Percentiles rank a stretch among this genome's conserved stretches.
Evolutionary conservation across 2,329 filamentous ascomycete genomes (phyloP).

Genomic region (Ophiostoma fasciatum): DNA sequence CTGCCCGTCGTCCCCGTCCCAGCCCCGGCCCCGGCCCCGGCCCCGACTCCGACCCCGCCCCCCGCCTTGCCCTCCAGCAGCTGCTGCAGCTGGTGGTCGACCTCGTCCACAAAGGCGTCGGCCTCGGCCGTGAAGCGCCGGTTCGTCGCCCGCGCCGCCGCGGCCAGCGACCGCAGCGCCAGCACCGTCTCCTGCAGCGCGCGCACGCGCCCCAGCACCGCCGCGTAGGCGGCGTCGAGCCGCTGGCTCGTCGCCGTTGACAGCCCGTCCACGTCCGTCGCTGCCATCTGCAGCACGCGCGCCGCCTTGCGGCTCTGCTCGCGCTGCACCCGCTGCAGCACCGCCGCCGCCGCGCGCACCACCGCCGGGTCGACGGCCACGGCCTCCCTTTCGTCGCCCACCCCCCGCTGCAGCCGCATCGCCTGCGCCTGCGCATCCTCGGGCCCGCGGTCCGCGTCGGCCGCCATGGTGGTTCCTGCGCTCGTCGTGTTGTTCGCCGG

Average conservation of each 20-base stretch:
- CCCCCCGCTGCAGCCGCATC: too few relatives aligned
- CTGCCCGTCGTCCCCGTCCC: too few relatives aligned
- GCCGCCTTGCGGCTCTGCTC: slow-evolving; percentile 6
- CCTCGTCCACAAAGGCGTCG: slow-evolving; percentile 42
- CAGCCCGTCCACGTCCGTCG: slow-evolving; percentile 7
- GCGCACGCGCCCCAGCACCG: slow-evolving; percentile 53
- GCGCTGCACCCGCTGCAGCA: slow-evolving; percentile 6
- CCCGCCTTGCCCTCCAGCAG: background rate
- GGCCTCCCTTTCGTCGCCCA: too few relatives aligned
- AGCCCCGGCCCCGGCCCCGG: too few relatives aligned
- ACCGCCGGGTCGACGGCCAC: background rate
- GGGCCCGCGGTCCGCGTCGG: background rate
- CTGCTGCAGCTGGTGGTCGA: slow-evolving; percentile 37
- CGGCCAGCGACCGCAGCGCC: slow-evolving; percentile 52
- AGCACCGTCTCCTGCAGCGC: slow-evolving; percentile 48
- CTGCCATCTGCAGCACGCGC: slow-evolving; percentile 6
- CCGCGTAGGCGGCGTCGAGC: slow-evolving; percentile 62
- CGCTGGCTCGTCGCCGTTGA: slow-evolving; percentile 48
- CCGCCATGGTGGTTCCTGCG: too few relatives aligned
- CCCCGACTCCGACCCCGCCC: slow-evolving; percentile 9
- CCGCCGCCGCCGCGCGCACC: slow-evolving; percentile 10
- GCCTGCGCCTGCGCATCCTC: background rate
- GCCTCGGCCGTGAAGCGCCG: slow-evolving; percentile 45
- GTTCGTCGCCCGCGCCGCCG: slow-evolving; percentile 42
- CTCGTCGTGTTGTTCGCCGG: background rate